Conservation (phyloP, 1,284 basidiomycete genomes). For the Pterulicium gracile region DNA sequence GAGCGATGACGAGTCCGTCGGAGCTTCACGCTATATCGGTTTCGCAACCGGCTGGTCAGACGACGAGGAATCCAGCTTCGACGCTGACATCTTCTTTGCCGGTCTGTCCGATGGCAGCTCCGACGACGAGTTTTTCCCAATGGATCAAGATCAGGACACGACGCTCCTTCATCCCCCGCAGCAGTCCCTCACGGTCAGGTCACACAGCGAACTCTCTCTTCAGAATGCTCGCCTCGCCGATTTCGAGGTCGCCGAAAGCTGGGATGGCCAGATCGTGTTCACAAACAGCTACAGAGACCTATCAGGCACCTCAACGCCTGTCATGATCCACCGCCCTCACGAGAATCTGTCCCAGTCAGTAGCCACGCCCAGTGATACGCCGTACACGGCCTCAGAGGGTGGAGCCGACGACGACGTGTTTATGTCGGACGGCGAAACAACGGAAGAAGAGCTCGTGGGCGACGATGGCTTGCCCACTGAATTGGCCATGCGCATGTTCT, state of each 20-base stretch:
- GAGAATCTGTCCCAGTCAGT: background rate
- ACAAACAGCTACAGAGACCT: constrained; percentile 38
- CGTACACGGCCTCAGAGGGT: background rate
- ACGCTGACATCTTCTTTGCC: constrained; percentile 70
- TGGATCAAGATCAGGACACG: constrained; percentile 14
- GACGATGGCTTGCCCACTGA: constrained; percentile 61
- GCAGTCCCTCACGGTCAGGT: constrained; percentile 16
- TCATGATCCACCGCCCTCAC: no score
- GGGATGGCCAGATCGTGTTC: constrained; percentile 63
- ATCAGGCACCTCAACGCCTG: no score
- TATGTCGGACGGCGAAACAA: constrained; percentile 44
- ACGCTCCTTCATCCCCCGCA: constrained; percentile 16
- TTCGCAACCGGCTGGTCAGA: constrained; percentile 59
- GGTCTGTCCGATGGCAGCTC: constrained; percentile 42
- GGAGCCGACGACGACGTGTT: constrained; percentile 33
- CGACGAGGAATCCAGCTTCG: constrained; percentile 60
- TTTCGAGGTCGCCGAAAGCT: constrained; percentile 55
- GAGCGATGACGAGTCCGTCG: constrained; percentile 29
- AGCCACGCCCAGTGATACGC: background rate
- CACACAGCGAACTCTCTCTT: constrained; percentile 20
- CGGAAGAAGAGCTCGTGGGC: constrained; percentile 71
- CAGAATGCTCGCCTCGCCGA: constrained; percentile 25
- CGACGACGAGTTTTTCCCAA: background rate
- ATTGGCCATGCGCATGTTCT: constrained; percentile 61
- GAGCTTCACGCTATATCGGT: constrained; percentile 35